Evolutionary conservation across 306 rosid genomes (phyloP).

Genomic region (Gynostemma pentaphyllum): DNA sequence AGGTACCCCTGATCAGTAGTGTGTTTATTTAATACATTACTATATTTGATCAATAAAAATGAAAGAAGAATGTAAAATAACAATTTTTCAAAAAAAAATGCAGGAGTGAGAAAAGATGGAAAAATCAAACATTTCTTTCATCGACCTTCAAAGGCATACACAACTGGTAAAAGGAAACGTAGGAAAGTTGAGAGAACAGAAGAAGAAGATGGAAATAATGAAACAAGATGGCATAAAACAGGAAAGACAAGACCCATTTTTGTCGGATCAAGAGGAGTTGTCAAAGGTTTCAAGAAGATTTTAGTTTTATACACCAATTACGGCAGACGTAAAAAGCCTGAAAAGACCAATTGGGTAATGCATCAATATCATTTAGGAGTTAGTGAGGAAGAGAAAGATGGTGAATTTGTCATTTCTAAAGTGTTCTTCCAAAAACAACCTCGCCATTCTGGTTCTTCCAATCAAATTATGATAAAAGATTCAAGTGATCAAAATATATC

Average conservation of each 20-base stretch:
- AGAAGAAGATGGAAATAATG: constrained; percentile 70
- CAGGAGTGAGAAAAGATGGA: constrained; percentile 87
- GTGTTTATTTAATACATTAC: too few relatives aligned
- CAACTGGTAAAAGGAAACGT: constrained; percentile 79
- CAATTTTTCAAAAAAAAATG: too few relatives aligned
- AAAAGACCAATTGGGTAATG: constrained; percentile 92
- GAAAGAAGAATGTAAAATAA: too few relatives aligned
- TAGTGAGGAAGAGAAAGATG: constrained; percentile 81
- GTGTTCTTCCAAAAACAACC: constrained; percentile 86
- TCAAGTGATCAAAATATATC: neutral
- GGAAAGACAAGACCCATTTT: constrained; percentile 72
- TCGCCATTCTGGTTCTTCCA: constrained; percentile 45
- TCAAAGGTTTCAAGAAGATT: constrained; percentile 83
- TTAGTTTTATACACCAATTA: constrained; percentile 84
- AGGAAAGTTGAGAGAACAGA: constrained; percentile 67
- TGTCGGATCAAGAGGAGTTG: constrained; percentile 11
- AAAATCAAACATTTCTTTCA: constrained; percentile 85
- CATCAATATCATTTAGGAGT: constrained; percentile 86
- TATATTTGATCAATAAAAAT: neutral
- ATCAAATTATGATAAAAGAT: constrained; percentile 22
- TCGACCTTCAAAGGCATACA: constrained; percentile 88
- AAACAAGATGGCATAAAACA: constrained; percentile 96
- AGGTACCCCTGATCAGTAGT: too few relatives aligned
- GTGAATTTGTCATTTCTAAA: constrained; percentile 72
- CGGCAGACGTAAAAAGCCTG: constrained; percentile 61